Evolutionary conservation across 345 rosid genomes (phyloP).

Genomic region (Carallia pectinifolia): DNA sequence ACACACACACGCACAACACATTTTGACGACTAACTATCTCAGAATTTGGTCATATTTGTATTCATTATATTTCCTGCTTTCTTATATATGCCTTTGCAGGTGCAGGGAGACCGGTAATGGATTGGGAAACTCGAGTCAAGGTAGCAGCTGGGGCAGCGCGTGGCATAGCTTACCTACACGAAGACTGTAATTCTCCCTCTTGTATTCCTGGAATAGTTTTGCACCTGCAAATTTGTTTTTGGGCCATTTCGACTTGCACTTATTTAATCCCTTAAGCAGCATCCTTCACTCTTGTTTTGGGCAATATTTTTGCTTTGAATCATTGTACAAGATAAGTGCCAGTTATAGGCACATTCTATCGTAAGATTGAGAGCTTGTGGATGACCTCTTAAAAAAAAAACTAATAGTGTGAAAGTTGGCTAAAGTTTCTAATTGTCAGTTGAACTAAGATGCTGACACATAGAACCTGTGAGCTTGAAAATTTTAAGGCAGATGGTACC

Average conservation of each 20-base stretch:
- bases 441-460: too few species aligned
- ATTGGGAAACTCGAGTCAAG: constrained; percentile 77
- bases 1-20: too few species aligned
- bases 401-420: too few species aligned
- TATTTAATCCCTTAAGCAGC: background rate
- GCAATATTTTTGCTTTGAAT: background rate
- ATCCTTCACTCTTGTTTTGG: background rate
- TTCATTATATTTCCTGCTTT: constrained; percentile 3
- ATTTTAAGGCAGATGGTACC: too few species aligned
- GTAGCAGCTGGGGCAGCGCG: constrained; percentile 98
- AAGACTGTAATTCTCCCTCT: constrained; percentile 73
- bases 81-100: constrained; percentile 38
- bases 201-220: constrained; percentile 11
- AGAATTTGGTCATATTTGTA: background rate
- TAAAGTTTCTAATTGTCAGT: too few species aligned
- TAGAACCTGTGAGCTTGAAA: too few species aligned
- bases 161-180: constrained; percentile 95
- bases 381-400: too few species aligned
- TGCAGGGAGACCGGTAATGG: constrained; percentile 73
- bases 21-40: too few species aligned
- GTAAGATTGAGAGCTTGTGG: too few species aligned
- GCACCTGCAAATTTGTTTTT: background rate
- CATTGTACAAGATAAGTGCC: constrained; percentile 3
- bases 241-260: background rate
- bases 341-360: background rate